Evolutionary conservation across 2,329 filamentous ascomycete genomes (phyloP), one percentile per base, ranked within the genome.

Genomic region (Colletotrichum kahawae): DNA sequence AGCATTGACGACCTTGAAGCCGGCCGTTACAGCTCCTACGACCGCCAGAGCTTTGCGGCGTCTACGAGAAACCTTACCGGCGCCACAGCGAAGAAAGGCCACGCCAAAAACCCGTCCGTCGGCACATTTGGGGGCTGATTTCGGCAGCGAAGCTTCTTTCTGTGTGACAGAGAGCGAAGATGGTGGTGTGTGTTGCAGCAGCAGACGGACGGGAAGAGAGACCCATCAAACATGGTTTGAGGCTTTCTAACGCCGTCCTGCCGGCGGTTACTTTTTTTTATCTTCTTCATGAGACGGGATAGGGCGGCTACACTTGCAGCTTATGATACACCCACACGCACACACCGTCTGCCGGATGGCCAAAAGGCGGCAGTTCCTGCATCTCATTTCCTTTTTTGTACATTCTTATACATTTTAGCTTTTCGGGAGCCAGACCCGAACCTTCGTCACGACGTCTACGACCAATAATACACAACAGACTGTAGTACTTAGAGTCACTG

Each of bases 401-500:
- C 63, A 67, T 74, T 31, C 65, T 34, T 67, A 60, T 57, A 54
- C 16, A 48, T 59, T 21, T 67, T 48, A 66, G 38, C 31, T 73
- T 62, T 51, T 68, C 62, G 63, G 72, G 69, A 64, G 62, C 68
- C 68, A 60, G 62, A 57, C 72, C 68, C 68, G 63, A 67, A 34
- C 33, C 67, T 33, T 57, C 29, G 60, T 57, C 33, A 67, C 33
- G 68, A 67, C 38, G 31, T 56, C 24, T n/a, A 63, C 33, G 62
- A 63, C 62, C 43, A 67, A 38, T 43, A 62, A 71, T 54, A 38
- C 24, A 67, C 27, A 51, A 18, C 59, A 66, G 71, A 71, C 60
- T 62, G 56, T 66, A 34, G 29, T 65, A 29, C 18, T 31, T 38
- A 9, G 34, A 3, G 33, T 13, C 9, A 62, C 10, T 54, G 38